Conservation (phyloP, 108 stramenopile species). For the Cyclostephanos invisitatus region DNA sequence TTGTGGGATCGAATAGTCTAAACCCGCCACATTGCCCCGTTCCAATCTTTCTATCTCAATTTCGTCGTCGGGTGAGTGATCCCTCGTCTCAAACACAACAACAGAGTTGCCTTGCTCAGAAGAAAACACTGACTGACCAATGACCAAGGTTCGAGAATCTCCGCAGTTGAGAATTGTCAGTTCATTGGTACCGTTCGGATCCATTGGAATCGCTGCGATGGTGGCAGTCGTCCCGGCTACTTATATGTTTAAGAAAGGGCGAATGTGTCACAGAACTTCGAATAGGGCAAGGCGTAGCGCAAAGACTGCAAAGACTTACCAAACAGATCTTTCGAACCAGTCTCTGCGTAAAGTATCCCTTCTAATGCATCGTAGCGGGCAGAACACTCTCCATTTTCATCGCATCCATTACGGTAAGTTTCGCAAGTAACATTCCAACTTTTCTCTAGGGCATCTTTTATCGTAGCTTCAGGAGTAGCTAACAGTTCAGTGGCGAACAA, state of each 20-base stretch:
- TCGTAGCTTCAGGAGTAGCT: constrained; percentile 20
- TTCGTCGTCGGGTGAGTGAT: constrained; percentile 70
- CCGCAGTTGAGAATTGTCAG: constrained; percentile 78
- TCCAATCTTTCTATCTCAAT: constrained; percentile 56
- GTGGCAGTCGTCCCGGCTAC: constrained; percentile 74
- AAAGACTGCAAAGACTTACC: constrained; percentile 4
- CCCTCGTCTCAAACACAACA: constrained; percentile 62
- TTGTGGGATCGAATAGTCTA: constrained; percentile 65
- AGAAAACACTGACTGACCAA: constrained; percentile 35
- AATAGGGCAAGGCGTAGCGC: neutral
- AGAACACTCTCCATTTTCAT: constrained; percentile 55
- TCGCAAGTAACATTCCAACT: constrained; percentile 62
- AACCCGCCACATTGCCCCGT: constrained; percentile 50
- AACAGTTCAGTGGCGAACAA: constrained; percentile 52
- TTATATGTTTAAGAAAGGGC: neutral
- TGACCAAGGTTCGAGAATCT: constrained; percentile 67
- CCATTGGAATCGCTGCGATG: constrained; percentile 57
- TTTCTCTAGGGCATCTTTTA: constrained; percentile 43
- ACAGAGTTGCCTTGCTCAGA: constrained; percentile 38
- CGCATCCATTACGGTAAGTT: constrained; percentile 63
- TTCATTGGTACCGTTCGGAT: constrained; percentile 48
- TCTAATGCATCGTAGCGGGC: constrained; percentile 76
- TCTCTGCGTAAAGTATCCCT: constrained; percentile 68
- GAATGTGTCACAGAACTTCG: constrained; percentile 1
- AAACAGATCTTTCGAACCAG: constrained; percentile 58